These are phyloP conservation scores for Staphylotrichum longicolle DNA, from an alignment of 495 filamentous ascomycete species.

Conservation along the genomic window DNA sequence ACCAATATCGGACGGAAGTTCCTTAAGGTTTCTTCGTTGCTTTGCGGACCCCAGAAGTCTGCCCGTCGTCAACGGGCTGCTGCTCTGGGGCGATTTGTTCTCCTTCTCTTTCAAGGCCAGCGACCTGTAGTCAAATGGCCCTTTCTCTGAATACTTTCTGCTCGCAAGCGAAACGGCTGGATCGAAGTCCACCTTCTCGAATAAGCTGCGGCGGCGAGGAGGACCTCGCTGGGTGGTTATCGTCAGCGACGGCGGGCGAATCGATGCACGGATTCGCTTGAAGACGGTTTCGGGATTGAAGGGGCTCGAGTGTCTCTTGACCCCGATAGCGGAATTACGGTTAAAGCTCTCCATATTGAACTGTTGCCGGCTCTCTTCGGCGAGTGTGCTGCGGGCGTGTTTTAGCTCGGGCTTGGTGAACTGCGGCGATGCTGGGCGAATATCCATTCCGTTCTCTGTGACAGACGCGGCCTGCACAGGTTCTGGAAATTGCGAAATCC, in stretches of 20 bases:
- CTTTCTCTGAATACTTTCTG: slow-evolving; percentile 52
- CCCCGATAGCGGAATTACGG: slow-evolving; percentile 29
- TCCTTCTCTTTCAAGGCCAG: slow-evolving; percentile 26
- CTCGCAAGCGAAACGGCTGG: slow-evolving; percentile 46
- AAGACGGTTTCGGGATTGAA: slow-evolving; percentile 54
- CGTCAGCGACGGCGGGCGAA: slow-evolving; percentile 29
- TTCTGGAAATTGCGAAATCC: slow-evolving; percentile 17
- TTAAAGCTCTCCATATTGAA: slow-evolving; percentile 32
- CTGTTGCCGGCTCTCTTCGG: slow-evolving; percentile 34
- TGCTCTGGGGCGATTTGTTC: slow-evolving; percentile 14
- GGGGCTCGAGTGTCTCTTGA: slow-evolving; percentile 46
- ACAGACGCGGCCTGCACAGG: neutral
- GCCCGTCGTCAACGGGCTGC: slow-evolving; percentile 40
- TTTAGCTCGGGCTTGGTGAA: slow-evolving; percentile 51
- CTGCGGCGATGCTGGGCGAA: slow-evolving; percentile 27
- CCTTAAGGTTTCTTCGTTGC: slow-evolving; percentile 38
- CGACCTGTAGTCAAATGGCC: slow-evolving; percentile 45
- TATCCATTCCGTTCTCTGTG: slow-evolving; percentile 11
- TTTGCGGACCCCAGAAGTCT: slow-evolving; percentile 40
- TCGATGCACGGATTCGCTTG: slow-evolving; percentile 46
- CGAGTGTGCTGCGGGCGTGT: slow-evolving; percentile 46
- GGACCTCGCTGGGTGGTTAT: slow-evolving; percentile 4
- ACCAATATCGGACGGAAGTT: slow-evolving; percentile 37
- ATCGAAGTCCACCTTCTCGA: slow-evolving; percentile 51
- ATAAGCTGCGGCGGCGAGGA: slow-evolving; percentile 39